Evolutionary conservation across 768 basidiomycete species (phyloP).

Genomic region (Psilocybe cubensis): DNA sequence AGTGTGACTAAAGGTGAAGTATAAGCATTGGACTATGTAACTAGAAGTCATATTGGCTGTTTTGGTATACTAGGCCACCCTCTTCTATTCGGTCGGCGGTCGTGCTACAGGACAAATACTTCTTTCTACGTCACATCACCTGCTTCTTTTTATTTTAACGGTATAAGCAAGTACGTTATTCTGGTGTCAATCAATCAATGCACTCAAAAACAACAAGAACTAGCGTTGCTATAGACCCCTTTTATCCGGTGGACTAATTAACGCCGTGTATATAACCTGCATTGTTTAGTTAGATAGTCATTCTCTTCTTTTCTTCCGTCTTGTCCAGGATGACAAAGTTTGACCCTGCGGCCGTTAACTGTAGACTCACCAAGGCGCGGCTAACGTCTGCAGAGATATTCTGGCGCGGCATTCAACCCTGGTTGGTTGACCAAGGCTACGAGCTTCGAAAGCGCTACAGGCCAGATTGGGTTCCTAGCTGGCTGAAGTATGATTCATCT

Average conservation of each 20-base stretch:
- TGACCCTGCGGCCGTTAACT: neutral
- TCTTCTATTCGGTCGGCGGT: too few relatives aligned
- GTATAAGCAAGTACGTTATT: too few relatives aligned
- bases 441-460: slow-evolving; percentile 32
- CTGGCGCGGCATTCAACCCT: slow-evolving; percentile 30
- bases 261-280: neutral
- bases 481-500: slow-evolving; percentile 21
- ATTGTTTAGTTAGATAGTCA: neutral
- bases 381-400: slow-evolving; percentile 29
- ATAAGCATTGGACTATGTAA: too few relatives aligned
- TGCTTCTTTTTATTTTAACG: too few relatives aligned
- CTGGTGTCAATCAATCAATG: neutral
- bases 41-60: too few relatives aligned
- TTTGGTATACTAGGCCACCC: too few relatives aligned
- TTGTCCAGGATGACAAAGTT: neutral
- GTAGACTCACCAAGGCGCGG: neutral
- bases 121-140: too few relatives aligned
- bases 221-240: too few relatives aligned
- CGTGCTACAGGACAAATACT: too few relatives aligned
- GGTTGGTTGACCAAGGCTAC: slow-evolving; percentile 34
- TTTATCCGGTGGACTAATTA: too few relatives aligned
- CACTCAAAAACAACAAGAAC: neutral
- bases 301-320: neutral
- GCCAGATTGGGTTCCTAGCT: slow-evolving; percentile 38
- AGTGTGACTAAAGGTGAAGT: too few relatives aligned